Percentiles rank a stretch among this genome's conserved stretches.
phyloP scores from a whole-genome alignment of 2,329 filamentous ascomycete species.

The Simplicillium aogashimaense region DNA sequence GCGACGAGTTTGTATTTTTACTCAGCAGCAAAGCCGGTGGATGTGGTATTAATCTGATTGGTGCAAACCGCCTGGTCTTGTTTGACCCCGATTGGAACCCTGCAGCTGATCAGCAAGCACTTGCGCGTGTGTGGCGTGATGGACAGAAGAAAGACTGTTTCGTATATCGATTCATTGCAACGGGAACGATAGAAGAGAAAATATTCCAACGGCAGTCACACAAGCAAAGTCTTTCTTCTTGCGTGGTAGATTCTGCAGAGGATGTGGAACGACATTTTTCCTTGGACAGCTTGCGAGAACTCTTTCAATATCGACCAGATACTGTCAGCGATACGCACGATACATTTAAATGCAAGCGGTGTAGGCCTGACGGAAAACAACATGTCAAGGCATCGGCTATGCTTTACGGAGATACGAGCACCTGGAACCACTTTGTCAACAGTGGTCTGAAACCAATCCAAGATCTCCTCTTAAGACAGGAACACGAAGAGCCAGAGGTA shows the following conservation, averaged over 20 bases:
- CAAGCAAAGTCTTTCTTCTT: constrained; percentile 93
- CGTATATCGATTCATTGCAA: constrained; percentile 98
- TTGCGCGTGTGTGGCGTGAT: constrained; percentile 96
- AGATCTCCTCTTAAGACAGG: constrained; percentile 81
- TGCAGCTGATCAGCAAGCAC: constrained; percentile 90
- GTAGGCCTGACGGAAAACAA: constrained; percentile 79
- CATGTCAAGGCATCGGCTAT: constrained; percentile 85
- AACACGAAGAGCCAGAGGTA: constrained; percentile 67
- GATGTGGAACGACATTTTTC: constrained; percentile 97
- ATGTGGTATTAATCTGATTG: constrained; percentile 91
- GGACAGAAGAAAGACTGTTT: constrained; percentile 99
- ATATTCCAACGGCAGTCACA: constrained; percentile 98
- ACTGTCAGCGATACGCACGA: constrained; percentile 94
- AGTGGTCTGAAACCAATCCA: constrained; percentile 73
- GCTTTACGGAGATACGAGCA: constrained; percentile 95
- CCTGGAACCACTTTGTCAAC: constrained; percentile 98
- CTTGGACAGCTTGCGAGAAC: constrained; percentile 77
- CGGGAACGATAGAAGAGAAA: constrained; percentile 96
- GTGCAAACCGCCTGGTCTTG: constrained; percentile 85
- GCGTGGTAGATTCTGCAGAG: constrained; percentile 91
- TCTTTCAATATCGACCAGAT: constrained; percentile 83
- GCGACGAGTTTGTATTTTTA: constrained; percentile 87
- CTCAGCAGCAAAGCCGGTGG: constrained; percentile 94
- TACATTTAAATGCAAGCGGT: constrained; percentile 97
- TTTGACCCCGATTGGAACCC: constrained; percentile 99